Evolutionary conservation across 1,284 basidiomycete species (phyloP).

Genomic region (Flammula alnicola): DNA sequence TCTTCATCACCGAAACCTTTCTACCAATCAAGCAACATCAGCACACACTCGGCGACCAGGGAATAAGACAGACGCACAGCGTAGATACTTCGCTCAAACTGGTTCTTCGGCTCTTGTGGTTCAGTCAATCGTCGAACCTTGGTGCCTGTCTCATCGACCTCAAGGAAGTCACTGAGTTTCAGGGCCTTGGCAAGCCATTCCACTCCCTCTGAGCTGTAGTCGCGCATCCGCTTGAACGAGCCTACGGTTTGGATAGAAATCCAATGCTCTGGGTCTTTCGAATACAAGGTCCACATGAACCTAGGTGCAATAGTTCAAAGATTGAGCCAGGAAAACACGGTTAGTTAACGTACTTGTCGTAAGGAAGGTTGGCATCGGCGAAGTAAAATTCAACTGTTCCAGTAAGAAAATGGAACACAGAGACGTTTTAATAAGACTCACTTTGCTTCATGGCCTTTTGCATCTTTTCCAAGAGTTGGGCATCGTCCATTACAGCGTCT

Average conservation of each 20-base stretch:
- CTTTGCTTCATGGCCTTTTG: slow-evolving; percentile 52
- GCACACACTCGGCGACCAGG: not conserved
- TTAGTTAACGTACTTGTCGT: slow-evolving; percentile 76
- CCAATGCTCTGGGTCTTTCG: slow-evolving; percentile 85
- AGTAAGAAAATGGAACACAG: not conserved
- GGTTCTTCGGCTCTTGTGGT: slow-evolving; percentile 73
- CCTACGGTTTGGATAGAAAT: slow-evolving; percentile 87
- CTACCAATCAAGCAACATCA: slow-evolving; percentile 40
- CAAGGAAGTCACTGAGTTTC: slow-evolving; percentile 67
- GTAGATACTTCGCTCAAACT: slow-evolving; percentile 82
- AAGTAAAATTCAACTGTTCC: slow-evolving; percentile 95
- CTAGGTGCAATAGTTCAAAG: slow-evolving; percentile 43
- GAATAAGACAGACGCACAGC: slow-evolving; percentile 59
- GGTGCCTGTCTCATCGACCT: slow-evolving; percentile 75
- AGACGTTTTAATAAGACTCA: slow-evolving; percentile 30
- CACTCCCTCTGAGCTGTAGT: slow-evolving; percentile 63
- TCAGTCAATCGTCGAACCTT: slow-evolving; percentile 79
- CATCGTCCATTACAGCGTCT: slow-evolving; percentile 35
- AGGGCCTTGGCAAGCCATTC: slow-evolving; percentile 74
- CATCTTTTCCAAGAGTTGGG: slow-evolving; percentile 30
- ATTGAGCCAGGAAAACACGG: too few species aligned
- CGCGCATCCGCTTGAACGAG: slow-evolving; percentile 96
- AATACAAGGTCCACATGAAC: slow-evolving; percentile 94
- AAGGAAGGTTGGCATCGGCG: slow-evolving; percentile 94
- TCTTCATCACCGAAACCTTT: slow-evolving; percentile 90